Conservation (phyloP, 2,329 filamentous ascomycete genomes). For the Fusarium longipes region DNA sequence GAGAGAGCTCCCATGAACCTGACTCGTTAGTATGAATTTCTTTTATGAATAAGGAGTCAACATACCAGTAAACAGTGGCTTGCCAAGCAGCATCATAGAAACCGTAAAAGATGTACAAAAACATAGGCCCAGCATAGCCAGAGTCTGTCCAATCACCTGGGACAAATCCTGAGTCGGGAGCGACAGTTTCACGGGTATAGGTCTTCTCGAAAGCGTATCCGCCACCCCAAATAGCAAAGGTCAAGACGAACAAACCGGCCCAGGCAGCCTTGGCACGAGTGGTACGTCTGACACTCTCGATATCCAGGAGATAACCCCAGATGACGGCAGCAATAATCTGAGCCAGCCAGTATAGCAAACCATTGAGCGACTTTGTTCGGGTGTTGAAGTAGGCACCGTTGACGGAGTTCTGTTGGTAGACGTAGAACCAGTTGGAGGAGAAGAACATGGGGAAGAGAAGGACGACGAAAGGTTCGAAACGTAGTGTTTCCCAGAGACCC, state of each 20-base stretch:
- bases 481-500: slow-evolving; percentile 80
- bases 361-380: slow-evolving; percentile 79
- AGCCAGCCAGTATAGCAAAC: slow-evolving; percentile 75
- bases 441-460: slow-evolving; percentile 85
- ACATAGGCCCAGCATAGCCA: slow-evolving; percentile 80
- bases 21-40: slow-evolving; percentile 8
- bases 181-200: slow-evolving; percentile 38
- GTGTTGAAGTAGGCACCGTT: slow-evolving; percentile 78
- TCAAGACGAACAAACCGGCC: slow-evolving; percentile 71
- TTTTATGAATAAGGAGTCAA: slow-evolving; percentile 52
- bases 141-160: slow-evolving; percentile 71
- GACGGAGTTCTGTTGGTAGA: slow-evolving; percentile 80
- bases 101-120: slow-evolving; percentile 91
- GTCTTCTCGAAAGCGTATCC: slow-evolving; percentile 78
- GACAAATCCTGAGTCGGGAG: slow-evolving; percentile 11
- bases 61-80: slow-evolving; percentile 91
- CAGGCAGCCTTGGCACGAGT: slow-evolving; percentile 74
- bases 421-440: slow-evolving; percentile 85
- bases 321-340: slow-evolving; percentile 81
- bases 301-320: slow-evolving; percentile 79
- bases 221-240: slow-evolving; percentile 84
- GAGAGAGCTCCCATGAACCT: slow-evolving; percentile 93
- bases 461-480: slow-evolving; percentile 74
- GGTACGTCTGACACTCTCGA: slow-evolving; percentile 67
- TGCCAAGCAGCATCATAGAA: slow-evolving; percentile 93